These are phyloP conservation scores for Radiomyces spectabilis DNA, from an alignment of 192 early-diverging fungal genomes.

Conservation along the genomic window DNA sequence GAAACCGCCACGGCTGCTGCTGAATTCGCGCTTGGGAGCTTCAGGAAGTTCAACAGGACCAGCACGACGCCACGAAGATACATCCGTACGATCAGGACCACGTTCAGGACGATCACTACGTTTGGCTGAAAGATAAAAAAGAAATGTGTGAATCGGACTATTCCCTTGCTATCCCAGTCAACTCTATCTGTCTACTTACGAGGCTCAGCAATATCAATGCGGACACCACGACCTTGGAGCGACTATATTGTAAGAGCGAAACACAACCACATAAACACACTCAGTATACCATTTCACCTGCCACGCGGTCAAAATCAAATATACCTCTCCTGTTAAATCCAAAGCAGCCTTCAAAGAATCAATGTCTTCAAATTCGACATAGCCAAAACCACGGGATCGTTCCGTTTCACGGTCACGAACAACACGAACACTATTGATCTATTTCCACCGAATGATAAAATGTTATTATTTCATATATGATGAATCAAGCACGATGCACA, in stretches of 20 bases:
- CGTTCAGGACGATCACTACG: conserved; percentile 37
- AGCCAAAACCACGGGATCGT: conserved; percentile 89
- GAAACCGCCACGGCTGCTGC: conserved; percentile 14
- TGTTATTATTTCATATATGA: too few species aligned
- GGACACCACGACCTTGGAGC: conserved; percentile 61
- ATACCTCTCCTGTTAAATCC: conserved; percentile 48
- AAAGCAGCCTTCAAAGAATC: conserved; percentile 81
- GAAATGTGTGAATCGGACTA: background rate
- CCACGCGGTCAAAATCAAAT: too few species aligned
- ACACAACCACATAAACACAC: background rate
- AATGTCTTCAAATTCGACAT: conserved; percentile 86
- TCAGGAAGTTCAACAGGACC: conserved; percentile 32
- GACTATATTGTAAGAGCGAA: conserved; percentile 26
- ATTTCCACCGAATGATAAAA: too few species aligned
- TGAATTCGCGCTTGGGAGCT: conserved; percentile 31
- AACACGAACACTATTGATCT: conserved; percentile 76
- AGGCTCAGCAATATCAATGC: conserved; percentile 84
- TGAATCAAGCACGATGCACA: too few species aligned
- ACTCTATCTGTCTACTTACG: conserved; percentile 43
- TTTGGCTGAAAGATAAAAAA: conserved; percentile 15
- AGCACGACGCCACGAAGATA: conserved; percentile 47
- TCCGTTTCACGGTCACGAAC: conserved; percentile 71
- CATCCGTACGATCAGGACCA: conserved; percentile 51
- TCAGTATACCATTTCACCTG: too few species aligned
- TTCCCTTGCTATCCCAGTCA: background rate